These are phyloP conservation scores for Neobulgaria alba DNA, from an alignment of 2,329 filamentous ascomycete genomes.

Conservation along the genomic window DNA sequence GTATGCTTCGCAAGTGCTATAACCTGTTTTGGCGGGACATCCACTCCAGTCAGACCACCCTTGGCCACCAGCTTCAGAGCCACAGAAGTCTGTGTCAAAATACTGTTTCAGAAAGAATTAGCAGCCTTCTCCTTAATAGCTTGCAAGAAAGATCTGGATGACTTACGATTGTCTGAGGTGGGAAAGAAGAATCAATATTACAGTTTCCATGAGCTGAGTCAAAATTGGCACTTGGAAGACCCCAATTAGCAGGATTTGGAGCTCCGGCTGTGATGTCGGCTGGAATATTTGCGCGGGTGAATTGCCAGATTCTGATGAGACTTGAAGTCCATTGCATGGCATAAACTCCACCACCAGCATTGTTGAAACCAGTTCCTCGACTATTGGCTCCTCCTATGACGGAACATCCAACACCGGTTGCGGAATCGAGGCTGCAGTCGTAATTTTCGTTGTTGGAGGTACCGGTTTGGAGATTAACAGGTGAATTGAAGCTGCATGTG, in stretches of 20 bases:
- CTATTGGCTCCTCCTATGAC: slow-evolving; percentile 28
- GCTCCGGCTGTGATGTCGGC: slow-evolving; percentile 45
- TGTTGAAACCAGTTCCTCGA: slow-evolving; percentile 55
- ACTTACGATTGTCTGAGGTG: slow-evolving; percentile 41
- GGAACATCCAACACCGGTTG: slow-evolving; percentile 30
- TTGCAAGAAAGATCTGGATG: too few relatives aligned
- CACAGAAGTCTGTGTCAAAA: slow-evolving; percentile 53
- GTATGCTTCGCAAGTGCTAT: slow-evolving; percentile 57
- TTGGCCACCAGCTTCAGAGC: slow-evolving; percentile 33
- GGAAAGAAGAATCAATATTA: slow-evolving; percentile 57
- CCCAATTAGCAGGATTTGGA: slow-evolving; percentile 60
- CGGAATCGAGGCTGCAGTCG: slow-evolving; percentile 5
- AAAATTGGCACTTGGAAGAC: slow-evolving; percentile 58
- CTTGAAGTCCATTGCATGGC: slow-evolving; percentile 62
- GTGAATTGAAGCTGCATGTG: slow-evolving; percentile 15
- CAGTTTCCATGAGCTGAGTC: slow-evolving; percentile 37
- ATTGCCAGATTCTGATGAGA: slow-evolving; percentile 68
- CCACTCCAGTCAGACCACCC: neutral
- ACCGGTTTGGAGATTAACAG: slow-evolving; percentile 16
- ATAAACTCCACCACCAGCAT: slow-evolving; percentile 54
- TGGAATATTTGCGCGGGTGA: slow-evolving; percentile 55
- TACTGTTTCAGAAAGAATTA: too few relatives aligned
- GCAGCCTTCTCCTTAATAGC: too few relatives aligned
- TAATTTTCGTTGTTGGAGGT: slow-evolving; percentile 5
- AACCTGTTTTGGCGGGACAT: neutral